phyloP scores from a whole-genome alignment of 345 rosid species.

The Pistacia vera region DNA sequence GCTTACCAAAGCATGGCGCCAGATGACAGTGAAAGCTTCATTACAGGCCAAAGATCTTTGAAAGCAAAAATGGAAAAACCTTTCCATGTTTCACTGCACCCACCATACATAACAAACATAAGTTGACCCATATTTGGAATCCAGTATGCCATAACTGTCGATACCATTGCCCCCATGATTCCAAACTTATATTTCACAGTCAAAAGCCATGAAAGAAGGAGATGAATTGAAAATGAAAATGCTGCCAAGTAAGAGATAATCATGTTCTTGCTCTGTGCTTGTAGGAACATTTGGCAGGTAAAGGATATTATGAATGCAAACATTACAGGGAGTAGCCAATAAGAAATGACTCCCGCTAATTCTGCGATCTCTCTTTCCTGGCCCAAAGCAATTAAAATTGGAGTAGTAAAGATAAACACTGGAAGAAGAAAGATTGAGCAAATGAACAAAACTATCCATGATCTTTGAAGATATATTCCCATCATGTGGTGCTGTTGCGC shows the following conservation, averaged over 20 bases:
- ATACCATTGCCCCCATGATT: slow-evolving; percentile 60
- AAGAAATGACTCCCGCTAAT: slow-evolving; percentile 45
- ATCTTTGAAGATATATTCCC: slow-evolving; percentile 80
- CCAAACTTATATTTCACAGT: slow-evolving; percentile 55
- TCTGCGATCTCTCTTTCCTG: slow-evolving; percentile 52
- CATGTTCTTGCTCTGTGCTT: slow-evolving; percentile 79
- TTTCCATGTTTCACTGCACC: slow-evolving; percentile 72
- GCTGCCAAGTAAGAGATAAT: slow-evolving; percentile 71
- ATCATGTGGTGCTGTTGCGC: slow-evolving; percentile 81
- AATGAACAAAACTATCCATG: slow-evolving; percentile 61
- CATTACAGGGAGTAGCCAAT: slow-evolving; percentile 55
- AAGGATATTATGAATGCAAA: slow-evolving; percentile 46
- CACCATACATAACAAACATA: slow-evolving; percentile 53
- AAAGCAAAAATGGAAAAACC: slow-evolving; percentile 64
- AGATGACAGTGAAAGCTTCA: slow-evolving; percentile 73
- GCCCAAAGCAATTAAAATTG: slow-evolving; percentile 55
- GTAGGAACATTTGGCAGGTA: slow-evolving; percentile 84
- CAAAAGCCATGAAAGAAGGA: slow-evolving; percentile 68
- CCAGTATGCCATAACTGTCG: slow-evolving; percentile 72
- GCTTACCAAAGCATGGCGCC: slow-evolving; percentile 77
- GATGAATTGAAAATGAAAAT: slow-evolving; percentile 43
- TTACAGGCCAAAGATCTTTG: slow-evolving; percentile 64
- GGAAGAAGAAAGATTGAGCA: slow-evolving; percentile 54
- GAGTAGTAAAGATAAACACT: slow-evolving; percentile 49
- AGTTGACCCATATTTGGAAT: slow-evolving; percentile 78